Evolutionary conservation across 805 yeast species (phyloP), one percentile per base, ranked within the genome.

Genomic region (Candida silvatica): DNA sequence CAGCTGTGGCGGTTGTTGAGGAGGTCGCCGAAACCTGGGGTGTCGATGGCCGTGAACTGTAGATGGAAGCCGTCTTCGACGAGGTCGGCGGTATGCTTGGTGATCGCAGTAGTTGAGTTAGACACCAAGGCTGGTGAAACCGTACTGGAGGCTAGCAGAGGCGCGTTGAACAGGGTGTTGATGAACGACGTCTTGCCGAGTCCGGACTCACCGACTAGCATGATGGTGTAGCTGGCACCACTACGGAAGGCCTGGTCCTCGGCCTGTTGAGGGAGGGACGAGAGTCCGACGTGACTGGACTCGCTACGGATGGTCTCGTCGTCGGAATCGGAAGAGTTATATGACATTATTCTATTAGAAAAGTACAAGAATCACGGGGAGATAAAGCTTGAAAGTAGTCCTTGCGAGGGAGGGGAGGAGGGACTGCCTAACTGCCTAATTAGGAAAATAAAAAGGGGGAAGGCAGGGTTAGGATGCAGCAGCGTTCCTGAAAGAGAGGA

Each of bases 121-220:
- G 19, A 18, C 23, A 41, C 42, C 18, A 20, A 15, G 33, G 36
- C 35, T 36, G 38, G 15, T 8, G 28, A 28, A 55, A 57, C 17
- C 63, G 35, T 27, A 26, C 20, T 9, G 5, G 35, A 30, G 11
- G 46, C 64, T 45, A 54, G 55, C 34, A 56, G 62, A 34, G 51
- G 28, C 2, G 78, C 59, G 30, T 80, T 78, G 54, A 85, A 82
- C 42, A 88, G 66, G 6, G 94, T 78, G 64, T 88, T 84, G 46
- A 86, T 62, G 43, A 87, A 84, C 2, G 90, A 75, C 4, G 85
- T 74, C 52, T 84, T 85, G 31, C 94, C 95, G 35, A 83, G 66
- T 3, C 96, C 96, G 34, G 81, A 67, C 56, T 81, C 87, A 20
- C 97, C 96, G 32, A 81, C 87, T 25, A 86, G 75, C 82, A 87